Conservation (phyloP, 2,329 filamentous ascomycete species). For the Daldinia sp. region DNA sequence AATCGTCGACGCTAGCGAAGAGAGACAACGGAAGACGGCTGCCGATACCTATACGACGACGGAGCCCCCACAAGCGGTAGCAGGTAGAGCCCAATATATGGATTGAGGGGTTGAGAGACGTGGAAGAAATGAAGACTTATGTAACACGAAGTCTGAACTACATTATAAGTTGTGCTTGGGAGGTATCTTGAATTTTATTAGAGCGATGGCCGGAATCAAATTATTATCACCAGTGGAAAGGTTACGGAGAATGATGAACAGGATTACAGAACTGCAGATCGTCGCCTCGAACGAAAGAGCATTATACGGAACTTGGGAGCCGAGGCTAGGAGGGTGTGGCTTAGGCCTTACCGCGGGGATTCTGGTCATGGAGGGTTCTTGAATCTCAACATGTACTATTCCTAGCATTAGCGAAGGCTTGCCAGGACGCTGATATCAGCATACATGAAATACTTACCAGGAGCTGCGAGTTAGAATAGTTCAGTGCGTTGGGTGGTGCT, state of each 20-base stretch:
- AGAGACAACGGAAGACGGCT: conserved; percentile 54
- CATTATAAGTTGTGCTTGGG: conserved; percentile 14
- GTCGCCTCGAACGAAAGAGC: conserved; percentile 15
- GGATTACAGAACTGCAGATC: conserved; percentile 37
- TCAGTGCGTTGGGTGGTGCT: neutral
- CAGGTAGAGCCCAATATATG: conserved; percentile 1
- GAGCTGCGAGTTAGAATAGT: neutral
- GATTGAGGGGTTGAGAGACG: conserved; percentile 22
- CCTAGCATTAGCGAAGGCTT: conserved; percentile 2
- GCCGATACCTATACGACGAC: conserved; percentile 30
- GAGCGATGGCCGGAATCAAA: conserved; percentile 18
- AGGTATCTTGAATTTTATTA: conserved; percentile 14
- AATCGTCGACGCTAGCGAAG: conserved; percentile 66
- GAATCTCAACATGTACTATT: conserved; percentile 5
- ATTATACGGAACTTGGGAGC: conserved; percentile 20
- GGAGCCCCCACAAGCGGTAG: conserved; percentile 15
- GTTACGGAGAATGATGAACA: conserved; percentile 32
- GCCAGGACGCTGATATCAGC: conserved; percentile 4
- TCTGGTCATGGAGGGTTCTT: conserved; percentile 6
- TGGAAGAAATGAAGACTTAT: conserved; percentile 8
- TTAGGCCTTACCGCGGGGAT: conserved; percentile 14
- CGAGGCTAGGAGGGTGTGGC: conserved; percentile 9
- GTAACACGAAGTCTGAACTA: conserved; percentile 13
- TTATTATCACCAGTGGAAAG: conserved; percentile 19
- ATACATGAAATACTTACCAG: conserved; percentile 6